Base-by-base conservation (phyloP, 495 filamentous ascomycete genomes). In the Chaetomidium leptoderma region DNA sequence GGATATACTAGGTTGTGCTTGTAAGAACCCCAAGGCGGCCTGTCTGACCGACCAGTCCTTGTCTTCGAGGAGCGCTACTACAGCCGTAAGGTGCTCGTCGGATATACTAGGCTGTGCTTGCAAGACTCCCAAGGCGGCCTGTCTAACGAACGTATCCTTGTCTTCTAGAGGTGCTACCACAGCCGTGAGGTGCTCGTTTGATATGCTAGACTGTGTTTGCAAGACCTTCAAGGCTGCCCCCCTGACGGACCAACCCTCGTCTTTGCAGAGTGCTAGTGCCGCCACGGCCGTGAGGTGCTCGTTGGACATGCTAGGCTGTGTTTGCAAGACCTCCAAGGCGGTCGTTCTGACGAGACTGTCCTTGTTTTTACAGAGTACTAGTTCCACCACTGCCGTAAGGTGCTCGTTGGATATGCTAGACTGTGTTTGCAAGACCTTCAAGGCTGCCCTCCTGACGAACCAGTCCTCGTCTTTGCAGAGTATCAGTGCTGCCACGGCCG, bases 131-230 rank as follows among this genome's bases (percentile, higher is more conserved):
- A 37, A 37, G 35, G 35, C 35, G 14, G 11, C 35, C 13, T 16
- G 16, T 37, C 35, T 37, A n/a, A 37, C 13, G 14, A 6, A 16
- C 30, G 2, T 1, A 26, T 63, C 46, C n/a, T 60, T 16, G 50
- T 66, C 56, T 47, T 66, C 8, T 21, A 63, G 60, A 43, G 44
- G 52, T 57, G 37, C 43, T 5, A 45, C 2, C 43, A 45, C 43
- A 6, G 43, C 23, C 11, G 23, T 27, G 43, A 45, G 43, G 43
- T 29, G 24, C 23, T 45, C 43, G 43, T 27, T 23, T 9, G 43
- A 45, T 16, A 45, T 14, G 21, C 23, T 26, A 5, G 23, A 14
- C 23, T 45, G 43, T 14, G 5, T 9, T 27, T 27, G 10, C 43
- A 45, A 45, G 43, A 45, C 43, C 43, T 16, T 4, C 43, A 45